phyloP scores from a whole-genome alignment of 345 rosid genomes.

The Gossypium stocksii region DNA sequence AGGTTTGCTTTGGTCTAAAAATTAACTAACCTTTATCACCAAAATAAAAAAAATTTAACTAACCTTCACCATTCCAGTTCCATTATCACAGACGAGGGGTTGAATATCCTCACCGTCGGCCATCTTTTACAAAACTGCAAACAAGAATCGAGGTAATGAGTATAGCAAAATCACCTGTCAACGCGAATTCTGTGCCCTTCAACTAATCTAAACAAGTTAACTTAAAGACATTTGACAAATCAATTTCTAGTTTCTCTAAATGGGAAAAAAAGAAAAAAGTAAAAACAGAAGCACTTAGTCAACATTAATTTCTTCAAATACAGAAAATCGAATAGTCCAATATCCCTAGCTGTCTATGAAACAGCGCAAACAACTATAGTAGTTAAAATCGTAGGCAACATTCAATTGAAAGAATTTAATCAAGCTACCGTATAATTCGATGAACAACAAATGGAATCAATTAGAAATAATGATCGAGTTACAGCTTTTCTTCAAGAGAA shows the following conservation, averaged over 20 bases:
- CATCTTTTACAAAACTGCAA: conserved; percentile 15
- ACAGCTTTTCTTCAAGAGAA: neutral
- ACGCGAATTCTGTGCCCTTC: neutral
- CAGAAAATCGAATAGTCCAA: neutral
- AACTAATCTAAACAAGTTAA: neutral
- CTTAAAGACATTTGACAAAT: neutral
- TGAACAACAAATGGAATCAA: neutral
- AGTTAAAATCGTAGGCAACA: neutral
- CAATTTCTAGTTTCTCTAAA: neutral
- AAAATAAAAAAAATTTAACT: neutral
- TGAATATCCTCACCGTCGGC: conserved; percentile 24
- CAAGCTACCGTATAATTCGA: neutral
- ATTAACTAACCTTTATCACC: conserved; percentile 17
- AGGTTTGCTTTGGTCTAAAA: neutral
- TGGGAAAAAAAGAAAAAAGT: neutral
- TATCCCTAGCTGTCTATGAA: neutral
- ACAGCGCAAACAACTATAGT: neutral
- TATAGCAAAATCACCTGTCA: neutral
- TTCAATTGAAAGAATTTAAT: neutral
- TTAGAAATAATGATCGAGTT: neutral
- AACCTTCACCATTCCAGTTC: conserved; percentile 26
- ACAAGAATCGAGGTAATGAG: neutral
- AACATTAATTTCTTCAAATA: neutral
- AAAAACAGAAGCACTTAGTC: neutral
- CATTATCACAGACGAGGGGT: conserved; percentile 23